A percentile compares a stretch with the other conserved stretches of the same genome.
Evolutionary conservation across 2,329 filamentous ascomycete species (phyloP).

Genomic region (Lojkania enalia): DNA sequence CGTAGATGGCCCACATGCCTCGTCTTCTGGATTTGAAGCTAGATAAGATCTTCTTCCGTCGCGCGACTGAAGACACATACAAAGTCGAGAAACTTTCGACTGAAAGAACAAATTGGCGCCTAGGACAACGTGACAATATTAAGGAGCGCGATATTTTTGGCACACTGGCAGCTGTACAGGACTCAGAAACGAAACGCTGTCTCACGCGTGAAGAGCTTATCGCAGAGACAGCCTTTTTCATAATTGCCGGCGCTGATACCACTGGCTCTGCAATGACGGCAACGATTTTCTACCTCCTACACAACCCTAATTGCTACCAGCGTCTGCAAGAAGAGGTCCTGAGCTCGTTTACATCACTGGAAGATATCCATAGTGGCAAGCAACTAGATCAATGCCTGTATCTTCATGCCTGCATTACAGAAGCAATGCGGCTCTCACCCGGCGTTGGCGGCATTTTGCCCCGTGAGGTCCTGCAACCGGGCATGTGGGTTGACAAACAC

Average conservation of each 20-base stretch:
- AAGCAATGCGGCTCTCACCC: slow-evolving; percentile 20
- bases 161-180: slow-evolving; percentile 45
- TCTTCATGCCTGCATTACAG: slow-evolving; percentile 20
- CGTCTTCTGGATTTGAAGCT: slow-evolving; percentile 26
- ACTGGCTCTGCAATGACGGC: slow-evolving; percentile 37
- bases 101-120: too few species aligned
- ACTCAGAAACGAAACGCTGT: slow-evolving; percentile 44
- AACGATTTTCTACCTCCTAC: slow-evolving; percentile 44
- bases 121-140: slow-evolving; percentile 12
- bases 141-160: slow-evolving; percentile 44
- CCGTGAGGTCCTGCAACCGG: slow-evolving; percentile 20
- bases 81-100: slow-evolving; percentile 16
- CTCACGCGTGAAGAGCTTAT: slow-evolving; percentile 45
- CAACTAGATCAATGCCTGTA: slow-evolving; percentile 13
- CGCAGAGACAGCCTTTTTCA: slow-evolving; percentile 47
- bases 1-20: slow-evolving; percentile 38
- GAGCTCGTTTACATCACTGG: slow-evolving; percentile 7
- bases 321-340: slow-evolving; percentile 16
- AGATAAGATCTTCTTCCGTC: slow-evolving; percentile 40
- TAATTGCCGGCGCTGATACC: slow-evolving; percentile 36
- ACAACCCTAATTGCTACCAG: slow-evolving; percentile 24
- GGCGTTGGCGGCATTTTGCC: slow-evolving; percentile 17
- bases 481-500: slow-evolving; percentile 18
- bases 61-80: slow-evolving; percentile 27
- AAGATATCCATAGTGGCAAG: slow-evolving; percentile 10